A percentile compares a stretch with the other conserved stretches of the same genome.
Evolutionary conservation across 176 grass and related monocot species (phyloP).

Genomic region (Carex parvula): DNA sequence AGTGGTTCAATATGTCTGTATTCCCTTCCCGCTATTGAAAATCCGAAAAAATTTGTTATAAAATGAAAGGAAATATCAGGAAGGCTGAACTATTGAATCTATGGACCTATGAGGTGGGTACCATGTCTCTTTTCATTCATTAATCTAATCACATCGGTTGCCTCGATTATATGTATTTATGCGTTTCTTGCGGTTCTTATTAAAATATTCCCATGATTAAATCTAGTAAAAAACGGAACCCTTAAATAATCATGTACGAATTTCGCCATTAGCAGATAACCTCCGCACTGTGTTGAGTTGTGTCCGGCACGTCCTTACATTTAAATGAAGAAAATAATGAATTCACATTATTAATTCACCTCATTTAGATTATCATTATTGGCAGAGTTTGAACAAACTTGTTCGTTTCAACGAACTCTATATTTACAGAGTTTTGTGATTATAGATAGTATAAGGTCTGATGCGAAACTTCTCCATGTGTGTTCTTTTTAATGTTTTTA

Average conservation of each 20-base stretch:
- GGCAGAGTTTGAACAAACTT: no score
- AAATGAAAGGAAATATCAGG: background rate
- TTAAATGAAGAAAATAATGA: no score
- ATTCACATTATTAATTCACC: no score
- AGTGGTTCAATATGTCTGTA: background rate
- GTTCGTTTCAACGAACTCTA: no score
- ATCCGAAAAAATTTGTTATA: background rate
- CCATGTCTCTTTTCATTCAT: background rate
- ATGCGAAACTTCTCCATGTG: background rate
- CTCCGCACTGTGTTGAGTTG: background rate
- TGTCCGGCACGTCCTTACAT: background rate
- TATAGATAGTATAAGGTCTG: background rate
- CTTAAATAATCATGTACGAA: background rate
- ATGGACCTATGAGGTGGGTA: background rate
- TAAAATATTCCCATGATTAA: no score
- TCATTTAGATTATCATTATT: no score
- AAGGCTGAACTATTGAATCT: background rate
- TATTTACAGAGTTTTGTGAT: background rate
- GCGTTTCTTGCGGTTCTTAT: no score
- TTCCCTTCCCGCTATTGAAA: constrained; percentile 4
- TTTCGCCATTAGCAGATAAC: background rate
- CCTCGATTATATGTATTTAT: background rate
- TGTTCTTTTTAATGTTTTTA: background rate
- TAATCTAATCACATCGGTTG: background rate
- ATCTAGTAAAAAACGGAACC: no score